phyloP scores from a whole-genome alignment of 768 basidiomycete genomes.

The Lentinula aciculospora region DNA sequence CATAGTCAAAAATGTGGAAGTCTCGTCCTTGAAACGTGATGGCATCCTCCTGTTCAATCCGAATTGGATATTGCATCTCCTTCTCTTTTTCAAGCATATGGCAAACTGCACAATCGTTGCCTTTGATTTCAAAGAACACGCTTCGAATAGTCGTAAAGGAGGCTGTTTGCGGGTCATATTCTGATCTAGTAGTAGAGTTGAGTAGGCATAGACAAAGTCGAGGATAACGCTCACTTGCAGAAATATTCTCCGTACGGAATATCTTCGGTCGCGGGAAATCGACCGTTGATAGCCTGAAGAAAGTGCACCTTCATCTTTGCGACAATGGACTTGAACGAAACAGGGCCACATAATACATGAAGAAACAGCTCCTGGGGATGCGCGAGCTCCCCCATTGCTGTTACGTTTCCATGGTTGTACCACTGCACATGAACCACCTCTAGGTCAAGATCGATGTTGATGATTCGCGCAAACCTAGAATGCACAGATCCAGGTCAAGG shows the following conservation, averaged over 20 bases:
- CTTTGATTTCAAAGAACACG: conserved; percentile 15
- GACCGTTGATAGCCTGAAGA: conserved; percentile 17
- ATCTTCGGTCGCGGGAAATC: conserved; percentile 11
- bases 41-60: conserved; percentile 26
- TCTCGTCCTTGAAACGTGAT: conserved; percentile 37
- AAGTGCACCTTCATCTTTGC: conserved; percentile 32
- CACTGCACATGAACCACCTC: conserved; percentile 61
- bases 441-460: conserved; percentile 40
- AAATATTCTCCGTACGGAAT: conserved; percentile 37
- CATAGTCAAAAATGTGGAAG: conserved; percentile 63
- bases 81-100: conserved; percentile 24
- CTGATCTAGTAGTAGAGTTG: conserved; percentile 30
- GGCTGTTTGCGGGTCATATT: conserved; percentile 40
- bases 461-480: conserved; percentile 63
- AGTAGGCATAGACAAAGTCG: conserved; percentile 5
- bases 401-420: conserved; percentile 66
- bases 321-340: conserved; percentile 33
- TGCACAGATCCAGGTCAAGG: neutral
- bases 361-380: conserved; percentile 64
- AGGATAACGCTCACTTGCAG: conserved; percentile 40
- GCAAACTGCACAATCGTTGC: conserved; percentile 54
- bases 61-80: conserved; percentile 27
- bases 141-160: conserved; percentile 39
- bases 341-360: conserved; percentile 44
- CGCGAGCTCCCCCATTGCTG: conserved; percentile 53